A percentile compares a stretch with the other conserved stretches of the same genome.
Conservation (phyloP, 2,329 filamentous ascomycete species). For the Penicillium sp. region DNA sequence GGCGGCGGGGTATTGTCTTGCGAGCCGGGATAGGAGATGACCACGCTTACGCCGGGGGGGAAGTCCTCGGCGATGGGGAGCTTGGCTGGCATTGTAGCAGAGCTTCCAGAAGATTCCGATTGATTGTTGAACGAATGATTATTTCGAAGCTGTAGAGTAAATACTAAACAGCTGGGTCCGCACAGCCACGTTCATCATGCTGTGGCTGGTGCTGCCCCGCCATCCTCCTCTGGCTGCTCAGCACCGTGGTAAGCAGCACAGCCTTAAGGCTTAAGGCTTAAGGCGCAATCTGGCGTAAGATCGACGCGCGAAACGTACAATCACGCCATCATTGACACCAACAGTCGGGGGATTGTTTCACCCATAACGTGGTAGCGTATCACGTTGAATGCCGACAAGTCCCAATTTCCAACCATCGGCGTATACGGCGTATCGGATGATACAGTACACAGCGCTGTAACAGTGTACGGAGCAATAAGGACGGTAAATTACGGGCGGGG, state of each 20-base stretch:
- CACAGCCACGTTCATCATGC: not conserved
- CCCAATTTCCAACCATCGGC: not conserved
- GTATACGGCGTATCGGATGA: not conserved
- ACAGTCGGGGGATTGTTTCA: not conserved
- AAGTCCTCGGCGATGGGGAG: conserved; percentile 45
- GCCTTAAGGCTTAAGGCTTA: no score
- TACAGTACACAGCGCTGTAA: no score
- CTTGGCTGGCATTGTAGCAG: conserved; percentile 33
- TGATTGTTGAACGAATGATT: no score
- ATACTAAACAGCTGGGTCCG: no score
- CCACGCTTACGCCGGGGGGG: conserved; percentile 37
- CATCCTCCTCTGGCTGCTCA: no score
- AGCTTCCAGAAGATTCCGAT: no score
- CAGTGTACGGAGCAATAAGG: not conserved
- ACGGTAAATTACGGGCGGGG: no score
- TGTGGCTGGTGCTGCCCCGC: not conserved
- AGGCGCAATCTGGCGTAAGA: no score
- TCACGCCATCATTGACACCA: not conserved
- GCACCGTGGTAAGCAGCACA: not conserved
- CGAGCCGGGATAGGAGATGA: conserved; percentile 35
- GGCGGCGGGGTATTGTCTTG: conserved; percentile 38
- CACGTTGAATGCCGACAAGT: not conserved
- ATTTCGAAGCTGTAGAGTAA: no score
- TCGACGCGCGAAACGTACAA: not conserved
- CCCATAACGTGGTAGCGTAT: not conserved